Evolutionary conservation across 495 filamentous ascomycete species (phyloP), one percentile per base, ranked within the genome.

Genomic region (Penicillium canescens): DNA sequence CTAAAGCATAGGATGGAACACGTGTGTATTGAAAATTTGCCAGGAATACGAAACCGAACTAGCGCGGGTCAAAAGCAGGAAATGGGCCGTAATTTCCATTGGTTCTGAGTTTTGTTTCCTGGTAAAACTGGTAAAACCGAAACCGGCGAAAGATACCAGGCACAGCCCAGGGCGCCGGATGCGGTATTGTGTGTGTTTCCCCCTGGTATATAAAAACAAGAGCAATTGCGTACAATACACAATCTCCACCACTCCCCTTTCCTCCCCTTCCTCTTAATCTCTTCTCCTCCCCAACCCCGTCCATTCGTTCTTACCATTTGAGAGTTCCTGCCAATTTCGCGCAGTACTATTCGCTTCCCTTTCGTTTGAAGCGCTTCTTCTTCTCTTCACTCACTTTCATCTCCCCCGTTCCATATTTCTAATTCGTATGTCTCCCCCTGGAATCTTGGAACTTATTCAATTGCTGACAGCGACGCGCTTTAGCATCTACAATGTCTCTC

Each of bases 401-500:
- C 54, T 40, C 16, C 41, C 48, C 37, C 31, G 36, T 35, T 53
- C 39, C 26, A 37, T 55, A 41, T 55, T 50, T 59, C 57, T 62
- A 50, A 50, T 56, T 35, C 54, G 61, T 64, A 64, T 57, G 28
- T 24, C 12, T n/a, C 23, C 16, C n/a, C 40, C 40, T 16, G n/a
- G 28, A 13, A 23, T 34, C 14, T 23, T 20, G 38, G 41, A 42
- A 28, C 18, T 34, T 24, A n/a, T 37, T 34, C 43, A 37, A n/a
- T 11, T 20, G 36, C 20, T 24, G 6, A 48, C 49, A 62, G 36
- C 48, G 40, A 33, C 55, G 36, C 46, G 46, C 34, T 48, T 20
- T 37, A 57, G 54, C 61, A 65, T 34, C 66, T 80, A 79, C 67
- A 68, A 96, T 98, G 93, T 81, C 86, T 68, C 79, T 85, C 74